Evolutionary conservation across 345 rosid species (phyloP).

Genomic region (Brassica incana): DNA sequence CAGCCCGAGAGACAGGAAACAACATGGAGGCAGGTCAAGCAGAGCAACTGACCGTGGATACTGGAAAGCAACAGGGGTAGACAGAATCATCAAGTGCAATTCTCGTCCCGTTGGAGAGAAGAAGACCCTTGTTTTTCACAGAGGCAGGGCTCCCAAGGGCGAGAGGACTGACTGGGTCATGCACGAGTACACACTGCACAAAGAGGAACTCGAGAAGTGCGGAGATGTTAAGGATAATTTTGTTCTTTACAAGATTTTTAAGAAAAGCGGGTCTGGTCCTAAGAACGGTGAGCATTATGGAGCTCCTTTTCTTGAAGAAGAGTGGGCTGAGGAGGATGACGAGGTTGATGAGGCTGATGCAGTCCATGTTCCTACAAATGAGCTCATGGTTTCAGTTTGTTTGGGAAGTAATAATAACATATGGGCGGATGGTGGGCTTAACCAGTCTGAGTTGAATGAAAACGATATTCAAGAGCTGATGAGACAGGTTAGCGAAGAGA

Average conservation of each 20-base stretch:
- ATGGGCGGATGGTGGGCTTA: slow-evolving; percentile 21
- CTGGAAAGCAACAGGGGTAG: slow-evolving; percentile 95
- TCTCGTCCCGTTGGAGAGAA: slow-evolving; percentile 70
- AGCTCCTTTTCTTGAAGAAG: slow-evolving; percentile 90
- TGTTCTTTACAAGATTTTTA: slow-evolving; percentile 78
- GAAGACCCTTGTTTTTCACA: slow-evolving; percentile 82
- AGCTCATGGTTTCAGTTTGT: slow-evolving; percentile 30
- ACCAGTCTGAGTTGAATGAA: slow-evolving; percentile 38
- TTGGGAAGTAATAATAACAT: not conserved
- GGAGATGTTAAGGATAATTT: slow-evolving; percentile 63
- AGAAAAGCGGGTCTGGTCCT: slow-evolving; percentile 96
- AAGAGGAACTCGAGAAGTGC: slow-evolving; percentile 74
- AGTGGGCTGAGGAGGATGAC: slow-evolving; percentile 66
- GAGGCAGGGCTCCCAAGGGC: slow-evolving; percentile 83
- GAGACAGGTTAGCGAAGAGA: slow-evolving; percentile 43
- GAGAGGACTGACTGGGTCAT: slow-evolving; percentile 93
- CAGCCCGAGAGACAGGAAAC: slow-evolving; percentile 79
- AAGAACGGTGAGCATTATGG: slow-evolving; percentile 97
- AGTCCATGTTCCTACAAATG: slow-evolving; percentile 32
- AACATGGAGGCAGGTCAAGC: slow-evolving; percentile 83
- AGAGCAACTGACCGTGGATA: slow-evolving; percentile 75
- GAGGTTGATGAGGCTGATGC: slow-evolving; percentile 13
- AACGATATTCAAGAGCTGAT: slow-evolving; percentile 47
- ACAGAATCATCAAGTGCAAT: slow-evolving; percentile 52
- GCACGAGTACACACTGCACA: slow-evolving; percentile 85